Percentiles rank a stretch among this genome's conserved stretches.
Evolutionary conservation across 768 basidiomycete genomes (phyloP).

Genomic region (Leccinum broughii): DNA sequence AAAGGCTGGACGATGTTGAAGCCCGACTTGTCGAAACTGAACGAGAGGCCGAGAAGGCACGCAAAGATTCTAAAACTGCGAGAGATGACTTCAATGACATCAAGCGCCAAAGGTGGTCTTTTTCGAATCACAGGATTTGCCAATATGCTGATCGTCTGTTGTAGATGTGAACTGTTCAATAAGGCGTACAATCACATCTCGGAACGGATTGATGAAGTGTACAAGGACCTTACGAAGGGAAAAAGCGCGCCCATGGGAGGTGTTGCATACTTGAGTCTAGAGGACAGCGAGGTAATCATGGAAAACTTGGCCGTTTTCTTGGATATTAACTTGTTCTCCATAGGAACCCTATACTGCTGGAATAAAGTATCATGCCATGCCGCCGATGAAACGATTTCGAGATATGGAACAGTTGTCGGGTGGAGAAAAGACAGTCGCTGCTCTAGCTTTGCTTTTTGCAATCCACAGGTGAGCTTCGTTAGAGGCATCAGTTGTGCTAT

Average conservation of each 20-base stretch:
- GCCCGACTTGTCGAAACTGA: constrained; percentile 85
- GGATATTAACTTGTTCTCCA: constrained; percentile 5
- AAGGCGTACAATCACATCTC: constrained; percentile 96
- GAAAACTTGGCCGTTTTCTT: constrained; percentile 22
- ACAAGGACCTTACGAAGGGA: constrained; percentile 97
- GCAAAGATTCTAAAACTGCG: constrained; percentile 87
- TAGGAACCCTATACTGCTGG: constrained; percentile 85
- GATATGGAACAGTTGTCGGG: constrained; percentile 99
- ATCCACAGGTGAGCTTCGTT: constrained; percentile 74
- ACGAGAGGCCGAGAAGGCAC: constrained; percentile 87
- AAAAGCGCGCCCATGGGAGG: constrained; percentile 93
- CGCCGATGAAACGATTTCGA: constrained; percentile 98
- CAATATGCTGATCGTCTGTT: constrained; percentile 1
- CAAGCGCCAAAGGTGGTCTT: constrained; percentile 69
- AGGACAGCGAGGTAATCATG: constrained; percentile 85
- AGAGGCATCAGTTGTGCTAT: not conserved
- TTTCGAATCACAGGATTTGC: not conserved
- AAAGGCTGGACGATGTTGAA: constrained; percentile 84
- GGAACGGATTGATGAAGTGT: constrained; percentile 91
- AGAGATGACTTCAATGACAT: constrained; percentile 90
- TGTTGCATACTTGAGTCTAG: constrained; percentile 93
- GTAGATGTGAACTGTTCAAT: constrained; percentile 82
- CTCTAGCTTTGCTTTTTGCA: constrained; percentile 93
- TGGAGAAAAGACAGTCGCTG: constrained; percentile 98
- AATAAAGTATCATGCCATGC: constrained; percentile 99